Conservation (phyloP, 2,329 filamentous ascomycete species). For the Zymoseptoria ardabiliae region DNA sequence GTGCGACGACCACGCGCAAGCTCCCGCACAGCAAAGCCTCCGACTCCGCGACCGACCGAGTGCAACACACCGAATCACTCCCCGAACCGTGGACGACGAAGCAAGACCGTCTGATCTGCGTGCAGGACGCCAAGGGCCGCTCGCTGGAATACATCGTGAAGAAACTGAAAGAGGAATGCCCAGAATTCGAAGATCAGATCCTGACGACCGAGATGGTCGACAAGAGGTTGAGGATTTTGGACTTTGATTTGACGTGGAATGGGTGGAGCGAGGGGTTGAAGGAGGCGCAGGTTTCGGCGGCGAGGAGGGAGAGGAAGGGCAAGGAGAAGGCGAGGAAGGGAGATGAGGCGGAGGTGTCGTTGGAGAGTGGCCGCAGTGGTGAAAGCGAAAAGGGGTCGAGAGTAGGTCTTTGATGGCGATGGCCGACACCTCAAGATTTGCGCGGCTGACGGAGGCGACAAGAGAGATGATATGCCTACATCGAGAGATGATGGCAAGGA, state of each 20-base stretch:
- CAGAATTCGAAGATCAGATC: not conserved
- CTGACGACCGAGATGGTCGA: not conserved
- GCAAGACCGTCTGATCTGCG: not conserved
- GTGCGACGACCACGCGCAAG: not conserved
- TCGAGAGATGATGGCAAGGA: not conserved
- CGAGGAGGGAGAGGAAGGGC: not conserved
- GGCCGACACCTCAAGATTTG: not conserved
- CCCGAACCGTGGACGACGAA: not conserved
- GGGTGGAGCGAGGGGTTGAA: not conserved
- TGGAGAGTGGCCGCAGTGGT: not conserved
- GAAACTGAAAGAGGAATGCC: not conserved
- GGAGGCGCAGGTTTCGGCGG: not conserved
- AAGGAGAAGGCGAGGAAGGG: not conserved
- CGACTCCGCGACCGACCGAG: not conserved
- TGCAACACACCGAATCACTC: not conserved
- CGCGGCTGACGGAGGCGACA: not conserved
- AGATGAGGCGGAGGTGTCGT: not conserved
- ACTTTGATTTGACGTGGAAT: not conserved
- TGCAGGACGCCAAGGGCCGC: not conserved
- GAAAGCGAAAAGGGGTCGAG: not conserved
- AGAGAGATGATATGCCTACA: not conserved
- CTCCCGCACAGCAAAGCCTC: not conserved
- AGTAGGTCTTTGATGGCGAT: not conserved
- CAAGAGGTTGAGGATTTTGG: not conserved
- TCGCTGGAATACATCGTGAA: not conserved